Evolutionary conservation across 305 asterid species (phyloP).

Genomic region (Solanum hybrid): DNA sequence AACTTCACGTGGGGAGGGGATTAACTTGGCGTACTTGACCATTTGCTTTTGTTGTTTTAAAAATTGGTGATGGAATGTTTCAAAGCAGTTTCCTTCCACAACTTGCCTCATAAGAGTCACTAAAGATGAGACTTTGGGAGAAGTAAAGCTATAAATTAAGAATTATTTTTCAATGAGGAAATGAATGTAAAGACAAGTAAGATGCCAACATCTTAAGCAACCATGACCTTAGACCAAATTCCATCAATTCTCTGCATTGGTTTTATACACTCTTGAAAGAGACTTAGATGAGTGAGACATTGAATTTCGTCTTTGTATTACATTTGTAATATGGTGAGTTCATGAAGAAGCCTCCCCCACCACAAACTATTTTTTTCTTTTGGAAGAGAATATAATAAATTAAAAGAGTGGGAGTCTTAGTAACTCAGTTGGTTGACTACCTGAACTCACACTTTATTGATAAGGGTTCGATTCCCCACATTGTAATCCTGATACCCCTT

Average conservation of each 20-base stretch:
- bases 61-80: not conserved
- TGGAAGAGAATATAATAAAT: not conserved
- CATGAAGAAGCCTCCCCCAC: not conserved
- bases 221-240: slow-evolving; percentile 57
- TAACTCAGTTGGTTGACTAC: not conserved
- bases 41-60: not conserved
- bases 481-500: not conserved
- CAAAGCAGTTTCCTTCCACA: slow-evolving; percentile 5
- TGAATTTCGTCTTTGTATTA: slow-evolving; percentile 15
- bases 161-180: slow-evolving; percentile 1
- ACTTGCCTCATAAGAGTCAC: slow-evolving; percentile 4
- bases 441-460: not conserved
- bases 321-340: not conserved
- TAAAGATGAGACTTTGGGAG: slow-evolving; percentile 6
- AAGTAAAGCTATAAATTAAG: slow-evolving; percentile 2
- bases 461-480: not conserved
- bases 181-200: slow-evolving; percentile 22
- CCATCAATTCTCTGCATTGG: slow-evolving; percentile 30
- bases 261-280: slow-evolving; percentile 2
- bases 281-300: slow-evolving; percentile 18
- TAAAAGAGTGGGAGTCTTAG: not conserved
- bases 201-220: slow-evolving; percentile 53
- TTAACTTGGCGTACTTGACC: slow-evolving; percentile 1
- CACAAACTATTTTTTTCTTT: not conserved
- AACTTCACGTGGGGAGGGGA: not conserved